Evolutionary conservation across 2,329 filamentous ascomycete genomes (phyloP).

Genomic region (Epichloe festucae): DNA sequence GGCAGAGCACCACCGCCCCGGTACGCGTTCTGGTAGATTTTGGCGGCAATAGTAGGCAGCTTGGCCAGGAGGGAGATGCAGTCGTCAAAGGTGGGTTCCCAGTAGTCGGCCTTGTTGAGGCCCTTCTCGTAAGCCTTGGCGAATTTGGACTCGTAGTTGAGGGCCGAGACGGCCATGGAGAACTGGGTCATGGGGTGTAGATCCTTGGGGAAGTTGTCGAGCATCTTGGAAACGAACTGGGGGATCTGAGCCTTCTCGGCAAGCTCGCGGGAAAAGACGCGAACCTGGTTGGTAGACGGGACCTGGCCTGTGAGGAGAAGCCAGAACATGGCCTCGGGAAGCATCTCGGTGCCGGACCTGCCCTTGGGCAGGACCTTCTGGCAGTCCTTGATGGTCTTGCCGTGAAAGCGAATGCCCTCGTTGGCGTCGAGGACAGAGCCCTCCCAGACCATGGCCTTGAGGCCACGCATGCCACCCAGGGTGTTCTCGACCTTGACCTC

Average conservation of each 20-base stretch:
- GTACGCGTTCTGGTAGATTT: conserved; percentile 93
- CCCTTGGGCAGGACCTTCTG: conserved; percentile 90
- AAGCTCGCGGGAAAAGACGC: conserved; percentile 70
- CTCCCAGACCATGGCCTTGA: conserved; percentile 99
- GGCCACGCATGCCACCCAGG: conserved; percentile 89
- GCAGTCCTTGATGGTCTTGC: conserved; percentile 95
- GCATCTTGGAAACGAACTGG: conserved; percentile 70
- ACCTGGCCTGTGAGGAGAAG: conserved; percentile 87
- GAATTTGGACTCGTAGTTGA: conserved; percentile 90
- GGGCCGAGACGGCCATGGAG: conserved; percentile 83
- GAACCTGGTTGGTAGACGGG: conserved; percentile 69
- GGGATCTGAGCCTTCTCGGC: conserved; percentile 79
- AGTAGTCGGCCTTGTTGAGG: conserved; percentile 91
- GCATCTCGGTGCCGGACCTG: conserved; percentile 85
- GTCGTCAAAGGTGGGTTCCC: conserved; percentile 97
- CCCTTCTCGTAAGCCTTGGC: conserved; percentile 87
- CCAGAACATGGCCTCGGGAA: conserved; percentile 99
- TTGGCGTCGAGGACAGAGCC: conserved; percentile 92
- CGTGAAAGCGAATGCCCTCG: conserved; percentile 96
- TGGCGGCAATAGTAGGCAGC: conserved; percentile 89
- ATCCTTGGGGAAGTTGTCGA: conserved; percentile 77
- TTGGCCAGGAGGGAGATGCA: conserved; percentile 88
- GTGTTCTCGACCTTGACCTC: conserved; percentile 91
- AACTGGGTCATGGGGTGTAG: conserved; percentile 99
- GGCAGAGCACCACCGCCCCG: conserved; percentile 60